Base-by-base conservation (phyloP, 2,329 filamentous ascomycete species). In the Fusarium abutilonis region DNA sequence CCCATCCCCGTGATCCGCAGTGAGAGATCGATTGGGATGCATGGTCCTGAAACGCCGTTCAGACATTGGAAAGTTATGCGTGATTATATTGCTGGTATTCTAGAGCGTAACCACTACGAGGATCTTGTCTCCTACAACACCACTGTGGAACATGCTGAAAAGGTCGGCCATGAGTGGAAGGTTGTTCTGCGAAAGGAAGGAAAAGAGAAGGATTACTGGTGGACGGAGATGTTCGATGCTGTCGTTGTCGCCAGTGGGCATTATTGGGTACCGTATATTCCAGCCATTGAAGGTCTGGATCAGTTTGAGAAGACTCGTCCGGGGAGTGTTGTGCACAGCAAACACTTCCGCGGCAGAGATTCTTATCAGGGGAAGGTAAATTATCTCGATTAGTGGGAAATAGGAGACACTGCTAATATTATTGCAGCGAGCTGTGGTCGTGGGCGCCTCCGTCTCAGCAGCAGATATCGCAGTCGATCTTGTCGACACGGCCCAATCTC, bases 391-490 rank as follows among this genome's bases (percentile, higher is more conserved):
- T 4, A 2, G 1, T 9, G 13, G 6, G n/a, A 1, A 17, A 10
- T 1, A 19, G 34, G 19, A 2, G 3, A 3, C 1, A 6, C 4
- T 31, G 14, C 46, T 59, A 26, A 56, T 1, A 7, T 31, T 0
- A 4, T 4, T 52, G 2, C 34, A 87, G 83, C 80, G 76, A 56
- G 83, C 89, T 0, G 76, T 89, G 0, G 80, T 87, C 0, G 84
- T 90, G 2, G 87, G 87, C 4, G 86, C 84, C 1, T 88, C 84
- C 1, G 86, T 89, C 4, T 89, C 86, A 0, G 86, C 83, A 0
- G 82, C 85, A 26, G 88, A 90, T 65, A 87, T 87, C 11, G 80
- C 83, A 2, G 80, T 82, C 52, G 82, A 85, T 48, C 75, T 87
- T 2, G 72, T 80, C 13, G 74, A 76, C 11, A 73, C 77, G 0